Conservation (phyloP, 768 basidiomycete genomes). For the Rhizopogon vesiculosus region DNA sequence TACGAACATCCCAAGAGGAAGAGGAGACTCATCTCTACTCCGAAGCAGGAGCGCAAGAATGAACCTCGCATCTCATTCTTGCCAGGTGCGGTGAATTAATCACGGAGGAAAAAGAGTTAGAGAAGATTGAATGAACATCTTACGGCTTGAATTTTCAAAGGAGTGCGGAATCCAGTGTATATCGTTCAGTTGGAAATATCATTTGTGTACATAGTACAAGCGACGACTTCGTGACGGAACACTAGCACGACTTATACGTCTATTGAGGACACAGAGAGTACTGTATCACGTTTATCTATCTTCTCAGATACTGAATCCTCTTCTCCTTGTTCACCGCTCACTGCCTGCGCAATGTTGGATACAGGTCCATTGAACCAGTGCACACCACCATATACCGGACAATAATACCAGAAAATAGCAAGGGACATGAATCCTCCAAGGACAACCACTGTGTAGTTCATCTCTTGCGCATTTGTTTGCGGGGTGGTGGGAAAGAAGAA, state of each 20-base stretch:
- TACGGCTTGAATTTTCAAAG: too few species aligned
- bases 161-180: too few species aligned
- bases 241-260: background rate
- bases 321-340: background rate
- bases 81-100: too few species aligned
- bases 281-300: background rate
- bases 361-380: conserved; percentile 26
- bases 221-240: background rate
- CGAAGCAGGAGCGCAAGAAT: too few species aligned
- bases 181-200: too few species aligned
- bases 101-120: too few species aligned
- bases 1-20: too few species aligned
- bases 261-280: background rate
- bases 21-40: too few species aligned
- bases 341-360: conserved; percentile 1
- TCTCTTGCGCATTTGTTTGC: conserved; percentile 20
- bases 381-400: conserved; percentile 19
- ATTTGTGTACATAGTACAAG: background rate
- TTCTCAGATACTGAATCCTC: background rate
- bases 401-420: conserved; percentile 4
- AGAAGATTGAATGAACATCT: too few species aligned
- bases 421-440: conserved; percentile 27
- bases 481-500: conserved; percentile 28
- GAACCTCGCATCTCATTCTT: too few species aligned
- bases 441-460: conserved; percentile 35